These are phyloP conservation scores for Penicillium sp. DNA, from an alignment of 2,329 filamentous ascomycete species.

Conservation along the genomic window DNA sequence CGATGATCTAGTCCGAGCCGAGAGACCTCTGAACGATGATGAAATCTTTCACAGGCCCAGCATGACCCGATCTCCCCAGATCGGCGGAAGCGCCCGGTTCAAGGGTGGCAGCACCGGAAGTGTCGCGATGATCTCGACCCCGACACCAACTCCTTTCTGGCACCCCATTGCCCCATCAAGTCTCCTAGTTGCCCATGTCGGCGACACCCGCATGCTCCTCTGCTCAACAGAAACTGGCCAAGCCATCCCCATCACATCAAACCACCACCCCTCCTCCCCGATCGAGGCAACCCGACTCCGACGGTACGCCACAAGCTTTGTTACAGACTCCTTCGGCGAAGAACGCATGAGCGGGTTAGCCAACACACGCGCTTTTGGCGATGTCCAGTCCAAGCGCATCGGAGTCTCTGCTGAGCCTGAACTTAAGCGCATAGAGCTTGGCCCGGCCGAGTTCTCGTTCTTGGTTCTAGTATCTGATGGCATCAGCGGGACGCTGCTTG, in stretches of 20 bases:
- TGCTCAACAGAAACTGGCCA: slow-evolving; percentile 82
- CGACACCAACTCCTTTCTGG: slow-evolving; percentile 91
- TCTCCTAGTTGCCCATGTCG: slow-evolving; percentile 83
- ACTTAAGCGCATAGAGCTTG: slow-evolving; percentile 73
- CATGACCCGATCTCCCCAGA: slow-evolving; percentile 48
- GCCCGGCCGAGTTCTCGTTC: slow-evolving; percentile 83
- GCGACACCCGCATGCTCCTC: slow-evolving; percentile 86
- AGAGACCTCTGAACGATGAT: slow-evolving; percentile 78
- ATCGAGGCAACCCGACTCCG: slow-evolving; percentile 79
- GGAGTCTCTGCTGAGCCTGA: slow-evolving; percentile 95
- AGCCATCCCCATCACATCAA: slow-evolving; percentile 77
- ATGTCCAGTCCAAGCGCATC: slow-evolving; percentile 86
- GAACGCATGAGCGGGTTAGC: slow-evolving; percentile 91
- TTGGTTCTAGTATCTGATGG: slow-evolving; percentile 86
- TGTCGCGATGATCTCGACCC: slow-evolving; percentile 85
- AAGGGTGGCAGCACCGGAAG: slow-evolving; percentile 93
- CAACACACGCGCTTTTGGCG: slow-evolving; percentile 91
- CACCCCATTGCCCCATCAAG: slow-evolving; percentile 83
- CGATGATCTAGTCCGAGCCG: slow-evolving; percentile 67
- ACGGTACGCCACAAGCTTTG: slow-evolving; percentile 80
- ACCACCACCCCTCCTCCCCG: slow-evolving; percentile 89
- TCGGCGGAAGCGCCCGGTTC: slow-evolving; percentile 77
- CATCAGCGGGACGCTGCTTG: slow-evolving; percentile 77
- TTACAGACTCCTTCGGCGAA: slow-evolving; percentile 95
- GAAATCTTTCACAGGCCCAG: slow-evolving; percentile 73